Base-by-base conservation (phyloP, 2,329 filamentous ascomycete species). In the Chaetomium strumarium region DNA sequence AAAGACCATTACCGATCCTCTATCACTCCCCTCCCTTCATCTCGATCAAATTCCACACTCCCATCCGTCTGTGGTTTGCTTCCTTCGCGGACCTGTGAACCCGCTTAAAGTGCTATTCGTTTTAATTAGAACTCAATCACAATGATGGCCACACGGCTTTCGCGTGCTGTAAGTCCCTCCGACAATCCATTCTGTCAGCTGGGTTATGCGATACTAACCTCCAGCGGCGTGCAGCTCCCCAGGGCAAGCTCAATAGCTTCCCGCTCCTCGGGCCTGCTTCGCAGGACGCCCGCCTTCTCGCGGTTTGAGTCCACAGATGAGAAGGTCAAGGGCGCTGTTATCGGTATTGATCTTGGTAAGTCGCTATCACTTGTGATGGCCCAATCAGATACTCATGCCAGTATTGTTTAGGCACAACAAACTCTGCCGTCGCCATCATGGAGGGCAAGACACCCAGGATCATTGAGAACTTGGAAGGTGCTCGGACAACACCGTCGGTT, bases 351-450 rank as follows among this genome's bases (percentile, higher is more conserved):
- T 81, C 77, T 97, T 68, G 92, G 92, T 85, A 79, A 68, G 82
- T 76, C 44, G 17, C 39, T 24, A 40, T 36, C 43, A 6, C 34
- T 38, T 30, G 48, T 56, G 40, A 52, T 16, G 14, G 9, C 16
- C 38, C 11, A 24, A 40, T 38, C 50, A 52, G 29, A 40, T 39
- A 24, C 52, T 48, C 33, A 57, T 55, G 49, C 47, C 8, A 31
- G 19, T 40, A 38, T 29, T 34, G 29, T 31, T 44, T 53, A 86
- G 83, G 83, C 69, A 97, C 92, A 69, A 97, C 92, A 66, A 97
- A 97, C 83, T 96, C 92, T 56, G 92, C 92, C 52, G 92, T 97
- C 57, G 92, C 91, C 67, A 79, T 97, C 61, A 96, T 97, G 91
- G 92, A 97, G 80, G 93, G 92, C 75, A 95, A 95, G 80, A 75